Base-by-base conservation (phyloP, 352 stramenopile species). In the Albugo candida region DNA sequence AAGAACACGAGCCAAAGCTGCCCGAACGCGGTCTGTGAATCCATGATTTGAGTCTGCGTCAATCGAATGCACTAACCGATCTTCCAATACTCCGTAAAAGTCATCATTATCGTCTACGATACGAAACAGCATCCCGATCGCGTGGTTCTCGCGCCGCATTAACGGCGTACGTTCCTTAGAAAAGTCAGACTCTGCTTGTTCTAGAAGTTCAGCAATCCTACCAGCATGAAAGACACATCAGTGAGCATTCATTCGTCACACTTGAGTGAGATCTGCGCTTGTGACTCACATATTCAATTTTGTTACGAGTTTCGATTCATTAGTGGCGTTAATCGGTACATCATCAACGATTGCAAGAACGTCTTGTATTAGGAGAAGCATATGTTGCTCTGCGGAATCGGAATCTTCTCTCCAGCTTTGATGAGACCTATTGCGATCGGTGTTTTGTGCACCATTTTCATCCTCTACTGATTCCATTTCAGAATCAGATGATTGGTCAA, bases 81-180 rank as follows among this genome's bases (percentile, higher is more conserved):
- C n/a, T 37, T 10, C n/a, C 11, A 31, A 2, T 24, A 37, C 31
- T 47, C 13, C 52, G 49, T 91, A 91, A 37, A 91, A 91, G 11
- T 87, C 74, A 38, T 83, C 71, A 36, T 80, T 74, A 40, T 86
- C 65, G 31, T 84, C 77, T n/a, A 91, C 55, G n/a, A 79, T 59
- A 17, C 75, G 72, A 36, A 87, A 55, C 19, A 91, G 40, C 49
- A 74, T 74, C 13, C 77, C 77, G 51, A 91, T 84, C 49, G 86
- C 56, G 35, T 91, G 71, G 8, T 73, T 73, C 57, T 91, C 77
- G 18, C 77, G 70, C 11, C 74, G 61, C 40, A 83, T 84, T 10
- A 72, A 73, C 2, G 72, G 61, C 40, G 69, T 75, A 24, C 68
- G 63, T 39, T 84, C 75, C 48, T 84, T 84, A 13, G 73, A 69